These are phyloP conservation scores for Hyparrhenia diplandra DNA, from an alignment of 176 grass and related monocot species.

Conservation along the genomic window DNA sequence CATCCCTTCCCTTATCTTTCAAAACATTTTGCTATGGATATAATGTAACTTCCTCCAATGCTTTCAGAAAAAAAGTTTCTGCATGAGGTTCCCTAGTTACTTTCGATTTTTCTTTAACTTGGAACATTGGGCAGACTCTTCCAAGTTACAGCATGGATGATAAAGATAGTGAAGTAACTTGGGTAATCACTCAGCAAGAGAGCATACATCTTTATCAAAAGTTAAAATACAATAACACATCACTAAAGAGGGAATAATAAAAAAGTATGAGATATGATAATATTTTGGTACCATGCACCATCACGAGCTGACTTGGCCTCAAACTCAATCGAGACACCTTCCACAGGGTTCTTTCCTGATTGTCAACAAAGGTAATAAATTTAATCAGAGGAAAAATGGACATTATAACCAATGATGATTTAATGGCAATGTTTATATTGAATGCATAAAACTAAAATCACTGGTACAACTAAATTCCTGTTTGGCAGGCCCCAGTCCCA, in stretches of 20 bases:
- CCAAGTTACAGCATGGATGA: background rate
- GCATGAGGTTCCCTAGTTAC: background rate
- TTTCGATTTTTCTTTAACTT: background rate
- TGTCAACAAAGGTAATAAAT: background rate
- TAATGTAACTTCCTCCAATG: background rate
- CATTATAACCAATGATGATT: background rate
- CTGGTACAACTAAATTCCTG: background rate
- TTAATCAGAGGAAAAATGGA: background rate
- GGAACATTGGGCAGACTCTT: background rate
- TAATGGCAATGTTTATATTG: background rate
- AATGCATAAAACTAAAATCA: background rate
- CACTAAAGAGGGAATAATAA: too few species aligned
- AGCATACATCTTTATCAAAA: background rate
- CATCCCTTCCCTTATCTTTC: background rate
- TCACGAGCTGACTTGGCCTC: constrained; percentile 87
- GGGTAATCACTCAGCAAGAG: background rate
- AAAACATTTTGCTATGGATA: background rate
- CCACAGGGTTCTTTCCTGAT: constrained; percentile 38
- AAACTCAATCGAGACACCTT: constrained; percentile 53
- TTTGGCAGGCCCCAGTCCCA: background rate
- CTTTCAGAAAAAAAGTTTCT: background rate
- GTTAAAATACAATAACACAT: background rate
- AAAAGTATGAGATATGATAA: background rate
- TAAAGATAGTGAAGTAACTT: background rate
- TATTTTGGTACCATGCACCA: constrained; percentile 59